A percentile compares a stretch with the other conserved stretches of the same genome.
Conservation (phyloP, 2,329 filamentous ascomycete species). For the Ceratocystis alfenasii region DNA sequence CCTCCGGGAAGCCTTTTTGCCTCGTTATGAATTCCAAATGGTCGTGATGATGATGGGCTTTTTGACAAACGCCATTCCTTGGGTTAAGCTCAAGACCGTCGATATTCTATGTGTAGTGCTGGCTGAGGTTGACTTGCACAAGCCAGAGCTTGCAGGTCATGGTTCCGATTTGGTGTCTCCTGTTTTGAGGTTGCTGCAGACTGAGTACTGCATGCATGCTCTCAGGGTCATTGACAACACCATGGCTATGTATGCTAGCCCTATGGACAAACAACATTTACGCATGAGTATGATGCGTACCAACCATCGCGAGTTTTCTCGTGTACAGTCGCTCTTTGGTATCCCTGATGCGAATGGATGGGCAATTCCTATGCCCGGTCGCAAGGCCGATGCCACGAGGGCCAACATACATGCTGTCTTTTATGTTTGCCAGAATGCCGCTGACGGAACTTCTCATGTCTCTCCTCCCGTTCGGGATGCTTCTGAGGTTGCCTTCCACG, state of each 20-base stretch:
- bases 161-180: conserved; percentile 93
- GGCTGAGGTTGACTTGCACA: conserved; percentile 84
- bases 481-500: conserved; percentile 85
- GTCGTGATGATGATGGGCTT: conserved; percentile 84
- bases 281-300: conserved; percentile 96
- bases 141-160: conserved; percentile 76
- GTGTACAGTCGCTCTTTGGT: conserved; percentile 86
- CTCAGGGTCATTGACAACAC: conserved; percentile 87
- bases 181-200: conserved; percentile 75
- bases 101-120: conserved; percentile 74
- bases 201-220: conserved; percentile 85
- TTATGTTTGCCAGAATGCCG: conserved; percentile 71
- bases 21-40: conserved; percentile 69
- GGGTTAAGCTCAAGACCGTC: conserved; percentile 91
- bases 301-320: conserved; percentile 86
- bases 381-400: conserved; percentile 74
- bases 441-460: conserved; percentile 34
- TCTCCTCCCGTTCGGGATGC: conserved; percentile 66
- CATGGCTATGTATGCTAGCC: conserved; percentile 82
- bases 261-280: conserved; percentile 86
- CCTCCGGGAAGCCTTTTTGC: conserved; percentile 67
- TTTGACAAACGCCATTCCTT: conserved; percentile 74
- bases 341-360: conserved; percentile 93
- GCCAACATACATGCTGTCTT: conserved; percentile 93
- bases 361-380: conserved; percentile 87